Conservation (phyloP, 2,329 filamentous ascomycete species). For the Cercospora janseana region DNA sequence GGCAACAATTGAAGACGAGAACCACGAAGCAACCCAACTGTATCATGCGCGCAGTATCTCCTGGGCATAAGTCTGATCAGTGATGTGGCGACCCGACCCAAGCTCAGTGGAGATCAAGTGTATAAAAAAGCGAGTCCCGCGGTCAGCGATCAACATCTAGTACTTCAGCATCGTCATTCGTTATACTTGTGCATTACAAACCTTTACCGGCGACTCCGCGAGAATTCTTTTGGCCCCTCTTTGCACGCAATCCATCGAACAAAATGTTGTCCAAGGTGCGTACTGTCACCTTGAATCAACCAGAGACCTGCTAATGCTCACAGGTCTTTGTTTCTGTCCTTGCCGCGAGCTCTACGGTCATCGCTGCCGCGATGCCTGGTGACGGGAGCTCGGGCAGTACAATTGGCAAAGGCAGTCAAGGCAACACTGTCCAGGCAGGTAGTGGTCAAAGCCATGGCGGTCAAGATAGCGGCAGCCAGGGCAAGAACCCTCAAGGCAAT, state of each 20-base stretch:
- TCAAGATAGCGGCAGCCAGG: background rate
- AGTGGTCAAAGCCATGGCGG: background rate
- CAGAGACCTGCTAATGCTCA: background rate
- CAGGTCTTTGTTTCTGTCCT: constrained; percentile 15
- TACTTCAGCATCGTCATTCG: no score
- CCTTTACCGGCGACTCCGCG: no score
- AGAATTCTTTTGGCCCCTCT: no score
- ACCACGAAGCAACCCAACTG: no score
- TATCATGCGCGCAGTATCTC: no score
- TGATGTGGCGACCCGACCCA: no score
- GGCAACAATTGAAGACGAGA: no score
- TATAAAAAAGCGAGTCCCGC: no score
- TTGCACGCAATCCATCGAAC: background rate
- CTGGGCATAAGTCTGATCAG: no score
- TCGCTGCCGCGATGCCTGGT: constrained; percentile 9
- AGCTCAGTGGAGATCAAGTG: no score
- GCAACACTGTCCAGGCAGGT: background rate
- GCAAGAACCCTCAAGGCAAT: background rate
- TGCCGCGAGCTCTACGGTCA: constrained; percentile 8
- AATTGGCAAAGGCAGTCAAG: background rate
- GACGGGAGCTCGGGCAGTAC: background rate
- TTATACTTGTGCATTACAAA: background rate
- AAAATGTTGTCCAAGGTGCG: constrained; percentile 4
- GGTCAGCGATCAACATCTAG: no score
- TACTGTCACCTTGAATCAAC: background rate